Conservation (phyloP, 352 stramenopile genomes). For the Aphanomyces stellatus region DNA sequence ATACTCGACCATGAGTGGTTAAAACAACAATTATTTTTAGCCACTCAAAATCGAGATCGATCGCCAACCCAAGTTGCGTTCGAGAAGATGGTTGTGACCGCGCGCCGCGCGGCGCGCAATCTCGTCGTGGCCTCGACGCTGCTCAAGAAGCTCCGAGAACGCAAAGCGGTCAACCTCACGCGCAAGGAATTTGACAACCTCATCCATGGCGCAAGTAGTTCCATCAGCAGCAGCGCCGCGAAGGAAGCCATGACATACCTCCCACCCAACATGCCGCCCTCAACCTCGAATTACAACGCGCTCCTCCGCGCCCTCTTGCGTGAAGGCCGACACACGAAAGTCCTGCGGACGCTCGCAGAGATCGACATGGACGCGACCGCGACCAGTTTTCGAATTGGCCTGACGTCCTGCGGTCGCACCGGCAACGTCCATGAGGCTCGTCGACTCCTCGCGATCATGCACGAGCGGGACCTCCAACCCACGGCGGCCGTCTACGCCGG, state of each 20-base stretch:
- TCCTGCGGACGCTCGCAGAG: not conserved
- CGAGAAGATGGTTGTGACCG: too few species aligned
- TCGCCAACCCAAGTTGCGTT: too few species aligned
- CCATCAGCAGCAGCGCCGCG: not conserved
- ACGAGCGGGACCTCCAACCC: not conserved
- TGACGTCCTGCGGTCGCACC: not conserved
- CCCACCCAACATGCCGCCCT: too few species aligned
- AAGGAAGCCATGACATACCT: not conserved
- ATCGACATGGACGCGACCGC: not conserved
- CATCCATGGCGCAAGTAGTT: not conserved
- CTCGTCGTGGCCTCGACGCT: not conserved
- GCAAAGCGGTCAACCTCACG: not conserved
- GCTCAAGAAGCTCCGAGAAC: not conserved
- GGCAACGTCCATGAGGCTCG: not conserved
- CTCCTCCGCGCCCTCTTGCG: slow-evolving; percentile 3
- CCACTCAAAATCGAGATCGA: too few species aligned
- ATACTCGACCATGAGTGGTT: not conserved
- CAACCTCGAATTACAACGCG: not conserved
- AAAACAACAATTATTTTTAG: too few species aligned
- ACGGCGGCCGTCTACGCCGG: not conserved
- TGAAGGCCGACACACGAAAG: not conserved
- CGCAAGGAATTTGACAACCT: slow-evolving; percentile 13
- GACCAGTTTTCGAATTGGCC: not conserved
- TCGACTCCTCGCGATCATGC: not conserved
- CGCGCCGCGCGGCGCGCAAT: not conserved